phyloP scores from a whole-genome alignment of 169 alveolate genomes.

The Plasmodium coatneyi region DNA sequence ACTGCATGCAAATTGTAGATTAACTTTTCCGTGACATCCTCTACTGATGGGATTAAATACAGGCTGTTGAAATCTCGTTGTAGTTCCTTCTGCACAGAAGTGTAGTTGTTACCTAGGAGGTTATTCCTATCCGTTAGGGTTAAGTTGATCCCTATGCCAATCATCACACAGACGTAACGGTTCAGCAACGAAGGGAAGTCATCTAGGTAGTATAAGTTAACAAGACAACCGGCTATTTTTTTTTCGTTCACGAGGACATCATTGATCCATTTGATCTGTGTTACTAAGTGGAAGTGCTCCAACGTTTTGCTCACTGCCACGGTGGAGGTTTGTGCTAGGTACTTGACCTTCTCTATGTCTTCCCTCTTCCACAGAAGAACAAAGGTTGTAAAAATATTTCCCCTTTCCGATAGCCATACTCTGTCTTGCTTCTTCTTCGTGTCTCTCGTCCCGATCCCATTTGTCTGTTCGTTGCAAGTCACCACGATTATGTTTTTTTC shows the following conservation, averaged over 20 bases:
- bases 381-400: conserved; percentile 75
- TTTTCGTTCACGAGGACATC: conserved; percentile 76
- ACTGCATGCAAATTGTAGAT: not conserved
- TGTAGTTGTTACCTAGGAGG: conserved; percentile 21
- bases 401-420: conserved; percentile 76
- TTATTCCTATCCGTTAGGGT: conserved; percentile 9
- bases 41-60: conserved; percentile 15
- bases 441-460: conserved; percentile 82
- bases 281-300: conserved; percentile 59
- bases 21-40: conserved; percentile 19
- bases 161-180: conserved; percentile 22
- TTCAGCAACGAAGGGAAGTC: not conserved
- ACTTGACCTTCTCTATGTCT: conserved; percentile 44
- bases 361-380: conserved; percentile 75
- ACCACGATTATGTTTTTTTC: conserved; percentile 53
- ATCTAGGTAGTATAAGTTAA: conserved; percentile 6
- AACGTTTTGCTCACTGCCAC: conserved; percentile 77
- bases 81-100: conserved; percentile 39
- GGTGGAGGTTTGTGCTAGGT: conserved; percentile 76
- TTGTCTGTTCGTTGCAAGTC: conserved; percentile 75
- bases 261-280: conserved; percentile 80
- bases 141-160: conserved; percentile 50
- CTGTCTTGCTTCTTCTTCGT: conserved; percentile 57
- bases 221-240: conserved; percentile 78
- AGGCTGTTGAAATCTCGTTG: not conserved